phyloP scores from a whole-genome alignment of 2,329 filamentous ascomycete species.

The Sporothrix sp. region DNA sequence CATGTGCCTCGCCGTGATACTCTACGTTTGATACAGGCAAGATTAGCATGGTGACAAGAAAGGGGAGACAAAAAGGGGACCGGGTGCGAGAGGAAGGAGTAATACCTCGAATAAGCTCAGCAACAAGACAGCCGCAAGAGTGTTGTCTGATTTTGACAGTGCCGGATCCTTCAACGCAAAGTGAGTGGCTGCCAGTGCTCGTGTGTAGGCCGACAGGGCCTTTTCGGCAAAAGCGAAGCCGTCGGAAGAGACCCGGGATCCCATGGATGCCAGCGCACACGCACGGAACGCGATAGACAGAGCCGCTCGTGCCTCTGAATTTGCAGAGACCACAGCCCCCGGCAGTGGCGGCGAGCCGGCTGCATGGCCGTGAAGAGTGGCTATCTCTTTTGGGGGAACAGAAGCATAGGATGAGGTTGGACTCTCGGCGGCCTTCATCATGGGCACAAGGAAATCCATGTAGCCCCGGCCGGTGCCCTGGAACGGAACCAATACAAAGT shows the following conservation, averaged over 20 bases:
- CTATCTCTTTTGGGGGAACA: not conserved
- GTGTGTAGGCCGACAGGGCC: slow-evolving; percentile 44
- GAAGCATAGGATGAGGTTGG: slow-evolving; percentile 1
- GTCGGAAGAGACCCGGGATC: slow-evolving; percentile 36
- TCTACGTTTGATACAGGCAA: slow-evolving; percentile 21
- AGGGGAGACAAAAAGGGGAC: not conserved
- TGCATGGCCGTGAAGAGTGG: not conserved
- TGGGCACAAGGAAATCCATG: slow-evolving; percentile 48
- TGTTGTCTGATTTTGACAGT: slow-evolving; percentile 43
- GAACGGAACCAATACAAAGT: slow-evolving; percentile 47
- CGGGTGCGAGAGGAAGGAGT: no score
- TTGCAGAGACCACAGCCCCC: not conserved
- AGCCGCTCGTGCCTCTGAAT: slow-evolving; percentile 8
- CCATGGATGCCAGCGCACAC: slow-evolving; percentile 47
- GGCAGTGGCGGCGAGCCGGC: not conserved
- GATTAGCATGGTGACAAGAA: not conserved
- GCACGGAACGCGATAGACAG: slow-evolving; percentile 49
- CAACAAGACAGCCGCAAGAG: slow-evolving; percentile 49
- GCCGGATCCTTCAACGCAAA: slow-evolving; percentile 42
- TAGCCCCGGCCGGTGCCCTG: slow-evolving; percentile 44
- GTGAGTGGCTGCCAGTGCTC: slow-evolving; percentile 44
- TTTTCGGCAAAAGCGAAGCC: slow-evolving; percentile 27
- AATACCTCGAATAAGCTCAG: slow-evolving; percentile 51
- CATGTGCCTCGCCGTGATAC: slow-evolving; percentile 44
- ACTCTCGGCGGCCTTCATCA: slow-evolving; percentile 35